Evolutionary conservation across 2,329 filamentous ascomycete species (phyloP), one percentile per base, ranked within the genome.

Genomic region (Aspergillus amoenus): DNA sequence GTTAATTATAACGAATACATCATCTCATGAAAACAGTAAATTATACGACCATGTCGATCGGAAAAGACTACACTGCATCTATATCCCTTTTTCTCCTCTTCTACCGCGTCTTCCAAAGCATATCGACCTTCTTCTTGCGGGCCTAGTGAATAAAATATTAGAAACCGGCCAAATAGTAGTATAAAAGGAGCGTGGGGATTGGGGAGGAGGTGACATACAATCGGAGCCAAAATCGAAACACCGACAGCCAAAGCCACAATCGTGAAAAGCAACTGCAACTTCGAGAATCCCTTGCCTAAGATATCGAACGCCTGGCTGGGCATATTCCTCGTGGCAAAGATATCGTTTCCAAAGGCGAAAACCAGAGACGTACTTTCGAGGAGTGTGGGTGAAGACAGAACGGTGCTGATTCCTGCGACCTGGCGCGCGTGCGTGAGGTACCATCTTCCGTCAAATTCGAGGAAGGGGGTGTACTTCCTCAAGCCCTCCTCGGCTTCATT

Each of bases 281-380:
- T 97, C 72, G 93, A 94, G 75, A 99, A 99, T 2, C 91, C 90
- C 76, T 92, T 94, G 61, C 92, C 94, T 15, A 99, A 78, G 42
- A 97, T 86, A 76, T 99, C 94, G 73, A 99, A 99, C 15, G 89
- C 84, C 66, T 89, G 86, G 73, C 91, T 96, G 1, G 94, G 94
- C n/a, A 88, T 85, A 11, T 95, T 84, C 52, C 92, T 82, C 1
- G 92, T 93, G 13, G 90, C 92, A 64, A 95, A 99, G 2, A 97
- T 79, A 72, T 99, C 94, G 5, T 74, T 71, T 3, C 94, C 94
- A 68, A 89, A 96, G 0, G 91, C 92, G 68, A 97, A 88, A 12
- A 99, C 83, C 55, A 97, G 74, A 67, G 89, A 93, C 1, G 94
- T 97, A 76, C 93, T 97, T 78, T 99, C 94, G 30, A 99, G 83